Base-by-base conservation (phyloP, 108 stramenopile genomes). In the Asterionellopsis glacialis region DNA sequence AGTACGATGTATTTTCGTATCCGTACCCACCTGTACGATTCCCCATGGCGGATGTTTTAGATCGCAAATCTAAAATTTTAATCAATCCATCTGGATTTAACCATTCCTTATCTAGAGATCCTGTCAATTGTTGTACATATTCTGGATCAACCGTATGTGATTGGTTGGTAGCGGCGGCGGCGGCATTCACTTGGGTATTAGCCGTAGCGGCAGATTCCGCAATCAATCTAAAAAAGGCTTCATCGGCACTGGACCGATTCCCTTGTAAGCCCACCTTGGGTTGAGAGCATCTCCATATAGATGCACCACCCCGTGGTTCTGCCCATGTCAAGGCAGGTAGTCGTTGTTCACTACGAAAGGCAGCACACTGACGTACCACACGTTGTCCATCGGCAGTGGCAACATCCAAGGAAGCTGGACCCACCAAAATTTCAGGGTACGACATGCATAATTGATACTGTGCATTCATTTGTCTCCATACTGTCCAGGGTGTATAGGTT, bases 191-290 rank as follows among this genome's bases (percentile, higher is more conserved):
- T 27, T 50, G 26, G 9, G 59, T 2, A 60, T 87, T 93, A 23
- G 88, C 85, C 9, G 77, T 51, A 14, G 76, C 61, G 4, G 93
- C 93, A 22, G 73, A 75, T 57, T 94, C 87, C 11, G 72, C 75
- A 49, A 96, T 84, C 41, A 81, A 74, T 21, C 78, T 56, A 51
- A 95, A 51, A 42, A 90, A 83, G 10, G 73, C 63, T 65, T 96
- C 94, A 66, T 98, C 97, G 22, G 90, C 84, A 0, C 71, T 47
- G 61, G 75, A 89, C 9, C 94, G 89, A 75, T 93, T 92, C 21
- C 93, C 93, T 59, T 88, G 90, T 19, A 95, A 61, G 2, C 99
- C 99, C 16, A 97, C 94, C 64, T 94, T 95, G 0, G 99, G 99
- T 63, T 99, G 99, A 27, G 94, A 77, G 41, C 79, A 83, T 53